These are phyloP conservation scores for Pulveroboletus sp. DNA, from an alignment of 768 basidiomycete species.

Conservation along the genomic window DNA sequence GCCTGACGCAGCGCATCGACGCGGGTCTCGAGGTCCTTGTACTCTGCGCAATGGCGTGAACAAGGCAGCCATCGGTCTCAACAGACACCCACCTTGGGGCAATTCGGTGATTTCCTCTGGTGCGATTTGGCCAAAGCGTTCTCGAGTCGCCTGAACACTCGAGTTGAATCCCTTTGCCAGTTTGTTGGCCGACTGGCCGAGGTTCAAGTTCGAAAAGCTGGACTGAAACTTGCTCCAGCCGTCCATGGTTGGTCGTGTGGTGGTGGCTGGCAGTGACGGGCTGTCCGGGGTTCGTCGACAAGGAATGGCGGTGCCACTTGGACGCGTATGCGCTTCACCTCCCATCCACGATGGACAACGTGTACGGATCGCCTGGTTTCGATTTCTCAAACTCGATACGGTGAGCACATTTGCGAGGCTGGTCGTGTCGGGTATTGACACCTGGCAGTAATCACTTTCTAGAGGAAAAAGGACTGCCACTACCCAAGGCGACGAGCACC, in stretches of 20 bases:
- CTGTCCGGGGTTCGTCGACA: slow-evolving; percentile 12
- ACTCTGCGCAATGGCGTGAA: slow-evolving; percentile 54
- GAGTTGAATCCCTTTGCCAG: slow-evolving; percentile 77
- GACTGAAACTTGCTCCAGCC: slow-evolving; percentile 69
- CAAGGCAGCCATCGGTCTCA: neutral
- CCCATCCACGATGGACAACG: slow-evolving; percentile 48
- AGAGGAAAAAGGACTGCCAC: slow-evolving; percentile 61
- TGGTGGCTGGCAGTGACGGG: neutral
- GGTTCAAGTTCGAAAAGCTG: slow-evolving; percentile 61
- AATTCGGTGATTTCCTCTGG: slow-evolving; percentile 94
- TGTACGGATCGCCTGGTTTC: slow-evolving; percentile 60
- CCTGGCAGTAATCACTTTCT: slow-evolving; percentile 67
- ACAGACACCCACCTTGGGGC: slow-evolving; percentile 64
- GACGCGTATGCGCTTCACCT: slow-evolving; percentile 32
- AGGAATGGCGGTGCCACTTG: slow-evolving; percentile 19
- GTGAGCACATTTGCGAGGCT: slow-evolving; percentile 35
- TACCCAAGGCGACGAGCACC: slow-evolving; percentile 86
- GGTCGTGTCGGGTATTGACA: neutral
- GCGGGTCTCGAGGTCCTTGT: slow-evolving; percentile 91
- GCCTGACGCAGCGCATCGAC: slow-evolving; percentile 88
- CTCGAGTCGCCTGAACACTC: slow-evolving; percentile 81
- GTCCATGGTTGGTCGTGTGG: slow-evolving; percentile 34
- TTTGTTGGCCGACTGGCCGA: slow-evolving; percentile 73
- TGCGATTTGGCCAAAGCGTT: slow-evolving; percentile 87
- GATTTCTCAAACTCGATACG: slow-evolving; percentile 75